Conservation (phyloP, 768 basidiomycete genomes). For the Russula ochroleuca region DNA sequence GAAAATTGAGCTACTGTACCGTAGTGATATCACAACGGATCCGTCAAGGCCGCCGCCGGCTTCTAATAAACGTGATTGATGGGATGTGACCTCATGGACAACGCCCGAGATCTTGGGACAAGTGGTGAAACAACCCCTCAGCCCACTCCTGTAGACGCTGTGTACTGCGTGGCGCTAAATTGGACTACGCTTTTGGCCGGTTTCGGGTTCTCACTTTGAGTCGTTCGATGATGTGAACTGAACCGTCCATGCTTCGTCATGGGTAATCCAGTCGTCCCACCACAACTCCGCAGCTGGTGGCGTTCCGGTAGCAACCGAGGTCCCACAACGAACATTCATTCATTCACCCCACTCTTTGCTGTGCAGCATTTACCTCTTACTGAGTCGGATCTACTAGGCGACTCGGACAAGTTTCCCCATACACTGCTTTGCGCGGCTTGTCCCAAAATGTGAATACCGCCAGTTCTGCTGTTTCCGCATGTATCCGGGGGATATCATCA, state of each 20-base stretch:
- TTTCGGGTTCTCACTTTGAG: constrained; percentile 30
- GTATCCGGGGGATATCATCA: constrained; percentile 6
- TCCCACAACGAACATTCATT: background rate
- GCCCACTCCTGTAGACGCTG: too few species aligned
- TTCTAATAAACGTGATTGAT: constrained; percentile 29
- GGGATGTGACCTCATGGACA: constrained; percentile 17
- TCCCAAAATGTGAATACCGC: constrained; percentile 14
- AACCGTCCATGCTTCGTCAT: constrained; percentile 33
- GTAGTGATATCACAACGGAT: background rate
- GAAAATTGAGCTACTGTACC: constrained; percentile 27
- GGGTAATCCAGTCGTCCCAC: background rate
- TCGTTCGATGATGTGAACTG: constrained; percentile 28
- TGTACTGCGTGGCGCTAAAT: background rate
- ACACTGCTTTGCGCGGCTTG: constrained; percentile 11
- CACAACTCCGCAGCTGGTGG: background rate
- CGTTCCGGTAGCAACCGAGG: background rate
- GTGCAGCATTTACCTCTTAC: constrained; percentile 15
- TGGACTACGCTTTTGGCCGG: constrained; percentile 25
- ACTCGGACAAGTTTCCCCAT: constrained; percentile 27
- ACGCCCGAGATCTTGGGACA: constrained; percentile 33
- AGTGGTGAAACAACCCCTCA: constrained; percentile 20
- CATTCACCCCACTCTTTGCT: constrained; percentile 15
- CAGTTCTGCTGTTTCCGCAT: constrained; percentile 1
- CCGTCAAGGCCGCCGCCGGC: background rate
- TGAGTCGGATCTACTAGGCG: constrained; percentile 27